These are phyloP conservation scores for Myxozyma geophila DNA, from an alignment of 805 yeast genomes.

Conservation along the genomic window DNA sequence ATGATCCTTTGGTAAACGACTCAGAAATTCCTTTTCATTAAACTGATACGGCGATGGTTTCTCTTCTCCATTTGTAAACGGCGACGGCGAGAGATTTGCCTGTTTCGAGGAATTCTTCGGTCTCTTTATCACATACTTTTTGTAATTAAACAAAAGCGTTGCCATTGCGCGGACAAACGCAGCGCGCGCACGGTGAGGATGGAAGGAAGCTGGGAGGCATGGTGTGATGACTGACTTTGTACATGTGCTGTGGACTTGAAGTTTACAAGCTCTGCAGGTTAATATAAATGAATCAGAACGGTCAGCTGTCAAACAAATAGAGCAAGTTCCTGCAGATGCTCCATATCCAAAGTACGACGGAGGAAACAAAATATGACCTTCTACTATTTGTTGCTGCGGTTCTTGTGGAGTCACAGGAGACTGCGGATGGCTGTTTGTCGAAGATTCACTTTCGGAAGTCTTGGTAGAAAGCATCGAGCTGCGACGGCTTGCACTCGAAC, in stretches of 20 bases:
- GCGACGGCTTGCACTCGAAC: background rate
- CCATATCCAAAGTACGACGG: background rate
- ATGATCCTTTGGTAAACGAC: conserved; percentile 25
- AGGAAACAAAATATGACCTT: conserved; percentile 24
- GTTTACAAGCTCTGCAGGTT: conserved; percentile 14
- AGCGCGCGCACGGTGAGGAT: conserved; percentile 26
- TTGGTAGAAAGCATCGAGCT: background rate
- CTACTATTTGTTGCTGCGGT: conserved; percentile 6
- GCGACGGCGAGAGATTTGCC: background rate
- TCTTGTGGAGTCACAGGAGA: conserved; percentile 4
- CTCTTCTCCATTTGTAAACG: background rate
- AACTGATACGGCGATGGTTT: conserved; percentile 5
- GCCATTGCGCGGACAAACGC: conserved; percentile 31
- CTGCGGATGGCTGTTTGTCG: conserved; percentile 2
- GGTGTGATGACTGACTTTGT: conserved; percentile 21
- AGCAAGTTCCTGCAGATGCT: background rate
- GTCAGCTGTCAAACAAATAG: conserved; percentile 11
- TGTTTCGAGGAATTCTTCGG: background rate
- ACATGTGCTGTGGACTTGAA: conserved; percentile 18
- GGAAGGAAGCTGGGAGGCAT: conserved; percentile 32
- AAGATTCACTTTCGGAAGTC: background rate
- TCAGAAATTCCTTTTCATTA: conserved; percentile 17
- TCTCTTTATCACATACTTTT: conserved; percentile 10
- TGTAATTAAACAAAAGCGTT: conserved; percentile 22
- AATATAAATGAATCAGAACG: background rate